Conservation (phyloP, 2,329 filamentous ascomycete species). For the Hyphodiscus sp. region DNA sequence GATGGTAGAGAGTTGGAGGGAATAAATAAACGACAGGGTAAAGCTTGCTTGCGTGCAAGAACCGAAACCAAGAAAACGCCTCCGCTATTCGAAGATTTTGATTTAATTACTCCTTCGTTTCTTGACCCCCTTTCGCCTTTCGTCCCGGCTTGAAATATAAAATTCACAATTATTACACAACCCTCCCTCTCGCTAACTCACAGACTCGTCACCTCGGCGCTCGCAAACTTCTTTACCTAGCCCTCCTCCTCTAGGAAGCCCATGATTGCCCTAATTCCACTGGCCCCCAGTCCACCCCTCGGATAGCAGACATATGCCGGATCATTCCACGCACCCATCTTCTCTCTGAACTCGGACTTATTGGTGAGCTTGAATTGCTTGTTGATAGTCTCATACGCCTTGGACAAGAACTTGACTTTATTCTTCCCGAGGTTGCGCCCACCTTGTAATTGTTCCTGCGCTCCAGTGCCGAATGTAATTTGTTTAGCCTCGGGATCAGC, state of each 20-base stretch:
- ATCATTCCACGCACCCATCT: constrained; percentile 80
- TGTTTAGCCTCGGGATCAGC: constrained; percentile 51
- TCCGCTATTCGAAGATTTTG: too few relatives aligned
- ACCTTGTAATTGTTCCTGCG: constrained; percentile 64
- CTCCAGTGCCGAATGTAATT: constrained; percentile 85
- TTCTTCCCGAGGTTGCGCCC: constrained; percentile 78
- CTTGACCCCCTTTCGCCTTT: too few relatives aligned
- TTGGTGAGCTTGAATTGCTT: constrained; percentile 75
- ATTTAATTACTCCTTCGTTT: too few relatives aligned
- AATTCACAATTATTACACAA: too few relatives aligned
- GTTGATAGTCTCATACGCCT: constrained; percentile 75
- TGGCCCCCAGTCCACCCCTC: constrained; percentile 73
- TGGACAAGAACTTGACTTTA: constrained; percentile 72
- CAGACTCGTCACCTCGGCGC: too few relatives aligned
- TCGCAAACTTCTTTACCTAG: constrained; percentile 2
- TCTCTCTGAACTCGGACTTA: constrained; percentile 86
- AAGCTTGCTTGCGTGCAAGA: too few relatives aligned
- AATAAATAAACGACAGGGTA: too few relatives aligned
- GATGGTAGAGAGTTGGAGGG: too few relatives aligned
- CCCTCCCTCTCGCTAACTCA: too few relatives aligned
- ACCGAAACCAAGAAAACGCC: too few relatives aligned
- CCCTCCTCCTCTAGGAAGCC: constrained; percentile 77
- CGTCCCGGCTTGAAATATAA: too few relatives aligned
- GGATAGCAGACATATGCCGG: constrained; percentile 88
- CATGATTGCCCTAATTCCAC: constrained; percentile 78